Conservation (phyloP, 441 rosid species). For the Eutrema salsugineum region DNA sequence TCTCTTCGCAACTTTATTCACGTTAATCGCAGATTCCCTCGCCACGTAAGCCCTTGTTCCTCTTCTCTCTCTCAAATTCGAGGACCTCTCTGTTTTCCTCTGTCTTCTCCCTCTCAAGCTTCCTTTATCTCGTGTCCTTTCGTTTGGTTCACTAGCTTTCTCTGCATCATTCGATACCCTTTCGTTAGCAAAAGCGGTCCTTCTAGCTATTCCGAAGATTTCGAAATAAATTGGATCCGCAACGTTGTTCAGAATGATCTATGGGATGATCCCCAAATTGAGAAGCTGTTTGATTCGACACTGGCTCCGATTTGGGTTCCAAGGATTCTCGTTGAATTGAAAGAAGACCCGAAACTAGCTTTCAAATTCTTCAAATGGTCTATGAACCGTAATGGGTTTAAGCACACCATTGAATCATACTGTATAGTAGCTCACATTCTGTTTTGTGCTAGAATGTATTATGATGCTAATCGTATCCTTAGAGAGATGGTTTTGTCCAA, state of each 20-base stretch:
- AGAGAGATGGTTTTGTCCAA: slow-evolving; percentile 47
- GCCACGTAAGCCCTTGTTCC: slow-evolving; percentile 39
- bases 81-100: slow-evolving; percentile 10
- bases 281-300: slow-evolving; percentile 33
- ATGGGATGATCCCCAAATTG: slow-evolving; percentile 50
- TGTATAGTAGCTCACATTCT: slow-evolving; percentile 57
- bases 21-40: slow-evolving; percentile 45
- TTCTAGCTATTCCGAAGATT: slow-evolving; percentile 9
- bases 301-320: slow-evolving; percentile 54
- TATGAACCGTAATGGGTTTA: slow-evolving; percentile 39
- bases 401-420: slow-evolving; percentile 49
- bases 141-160: slow-evolving; percentile 46
- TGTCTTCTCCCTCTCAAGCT: slow-evolving; percentile 19
- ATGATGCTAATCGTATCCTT: slow-evolving; percentile 46
- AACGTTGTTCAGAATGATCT: slow-evolving; percentile 38
- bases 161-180: slow-evolving; percentile 46
- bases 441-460: slow-evolving; percentile 54
- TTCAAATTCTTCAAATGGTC: slow-evolving; percentile 67
- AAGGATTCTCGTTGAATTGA: slow-evolving; percentile 48
- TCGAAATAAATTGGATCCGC: slow-evolving; percentile 37
- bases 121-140: slow-evolving; percentile 39
- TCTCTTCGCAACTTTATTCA: slow-evolving; percentile 46
- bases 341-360: slow-evolving; percentile 52
- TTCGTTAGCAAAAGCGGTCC: slow-evolving; percentile 34
- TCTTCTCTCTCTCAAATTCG: slow-evolving; percentile 28